Conservation (phyloP, 176 grass and related monocot species). For the Eragrostis nindensis region DNA sequence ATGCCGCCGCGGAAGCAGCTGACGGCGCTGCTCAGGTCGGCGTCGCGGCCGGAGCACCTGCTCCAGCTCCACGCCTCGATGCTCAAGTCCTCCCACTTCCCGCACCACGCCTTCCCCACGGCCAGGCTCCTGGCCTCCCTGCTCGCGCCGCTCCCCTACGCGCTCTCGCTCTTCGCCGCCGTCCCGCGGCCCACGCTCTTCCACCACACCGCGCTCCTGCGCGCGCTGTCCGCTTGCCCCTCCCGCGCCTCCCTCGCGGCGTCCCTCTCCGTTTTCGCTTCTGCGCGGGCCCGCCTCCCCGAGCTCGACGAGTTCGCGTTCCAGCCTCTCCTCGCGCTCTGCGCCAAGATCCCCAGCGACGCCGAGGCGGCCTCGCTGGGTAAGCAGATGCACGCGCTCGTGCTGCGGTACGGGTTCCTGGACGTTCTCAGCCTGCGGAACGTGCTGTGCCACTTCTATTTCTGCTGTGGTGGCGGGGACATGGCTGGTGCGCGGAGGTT, state of each 20-base stretch:
- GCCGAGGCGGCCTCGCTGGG: constrained; percentile 31
- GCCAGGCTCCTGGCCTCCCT: constrained; percentile 65
- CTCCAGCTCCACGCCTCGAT: constrained; percentile 56
- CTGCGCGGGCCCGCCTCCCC: constrained; percentile 38
- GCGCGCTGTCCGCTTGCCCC: constrained; percentile 28
- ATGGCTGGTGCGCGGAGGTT: constrained; percentile 20
- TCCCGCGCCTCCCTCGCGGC: background rate
- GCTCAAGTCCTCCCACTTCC: constrained; percentile 55
- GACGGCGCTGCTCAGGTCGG: constrained; percentile 49
- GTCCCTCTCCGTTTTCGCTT: constrained; percentile 32
- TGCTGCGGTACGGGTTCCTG: constrained; percentile 45
- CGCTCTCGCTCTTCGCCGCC: constrained; percentile 60
- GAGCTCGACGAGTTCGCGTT: constrained; percentile 60
- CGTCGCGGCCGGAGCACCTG: constrained; percentile 38
- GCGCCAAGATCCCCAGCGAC: constrained; percentile 29
- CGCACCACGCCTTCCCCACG: constrained; percentile 52
- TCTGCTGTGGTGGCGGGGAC: constrained; percentile 16
- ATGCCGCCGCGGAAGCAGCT: constrained; percentile 33
- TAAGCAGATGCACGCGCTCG: constrained; percentile 50
- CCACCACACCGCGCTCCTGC: constrained; percentile 57
- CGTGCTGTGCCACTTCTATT: constrained; percentile 61
- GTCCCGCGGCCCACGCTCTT: constrained; percentile 53
- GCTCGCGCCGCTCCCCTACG: constrained; percentile 44
- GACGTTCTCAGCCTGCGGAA: constrained; percentile 49
- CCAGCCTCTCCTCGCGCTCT: constrained; percentile 58